Conservation (phyloP, 352 stramenopile genomes). For the Phytopythium kandeliae region DNA sequence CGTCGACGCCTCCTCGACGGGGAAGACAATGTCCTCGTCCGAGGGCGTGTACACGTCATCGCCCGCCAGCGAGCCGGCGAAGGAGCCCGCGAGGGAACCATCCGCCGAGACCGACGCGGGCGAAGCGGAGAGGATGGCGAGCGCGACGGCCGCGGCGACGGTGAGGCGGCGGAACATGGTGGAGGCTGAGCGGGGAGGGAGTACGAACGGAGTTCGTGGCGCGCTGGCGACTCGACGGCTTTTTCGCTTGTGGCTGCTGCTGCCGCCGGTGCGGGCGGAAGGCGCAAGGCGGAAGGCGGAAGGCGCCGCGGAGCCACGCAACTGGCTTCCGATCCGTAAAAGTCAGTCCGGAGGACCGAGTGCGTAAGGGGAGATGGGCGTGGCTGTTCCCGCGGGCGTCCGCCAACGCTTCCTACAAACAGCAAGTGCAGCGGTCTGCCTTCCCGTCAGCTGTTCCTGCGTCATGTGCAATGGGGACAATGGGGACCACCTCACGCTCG, state of each 20-base stretch:
- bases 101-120: conserved; percentile 8
- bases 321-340: conserved; percentile 6
- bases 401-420: neutral
- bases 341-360: conserved; percentile 3
- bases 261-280: neutral
- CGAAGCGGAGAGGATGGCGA: conserved; percentile 29
- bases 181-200: neutral
- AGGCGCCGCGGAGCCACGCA: neutral
- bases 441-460: neutral
- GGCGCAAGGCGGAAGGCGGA: neutral
- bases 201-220: conserved; percentile 6
- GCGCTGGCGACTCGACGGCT: conserved; percentile 1
- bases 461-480: neutral
- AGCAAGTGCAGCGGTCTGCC: neutral
- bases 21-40: conserved; percentile 10
- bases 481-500: neutral
- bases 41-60: conserved; percentile 3
- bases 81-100: conserved; percentile 9
- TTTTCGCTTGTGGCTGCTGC: conserved; percentile 2
- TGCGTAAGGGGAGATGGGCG: neutral
- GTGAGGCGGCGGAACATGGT: conserved; percentile 31
- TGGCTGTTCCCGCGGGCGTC: neutral
- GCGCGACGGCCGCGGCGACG: conserved; percentile 32
- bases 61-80: conserved; percentile 9
- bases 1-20: conserved; percentile 5